Evolutionary conservation across 2,329 filamentous ascomycete genomes (phyloP), one percentile per base, ranked within the genome.

Genomic region (Apiospora sp.): DNA sequence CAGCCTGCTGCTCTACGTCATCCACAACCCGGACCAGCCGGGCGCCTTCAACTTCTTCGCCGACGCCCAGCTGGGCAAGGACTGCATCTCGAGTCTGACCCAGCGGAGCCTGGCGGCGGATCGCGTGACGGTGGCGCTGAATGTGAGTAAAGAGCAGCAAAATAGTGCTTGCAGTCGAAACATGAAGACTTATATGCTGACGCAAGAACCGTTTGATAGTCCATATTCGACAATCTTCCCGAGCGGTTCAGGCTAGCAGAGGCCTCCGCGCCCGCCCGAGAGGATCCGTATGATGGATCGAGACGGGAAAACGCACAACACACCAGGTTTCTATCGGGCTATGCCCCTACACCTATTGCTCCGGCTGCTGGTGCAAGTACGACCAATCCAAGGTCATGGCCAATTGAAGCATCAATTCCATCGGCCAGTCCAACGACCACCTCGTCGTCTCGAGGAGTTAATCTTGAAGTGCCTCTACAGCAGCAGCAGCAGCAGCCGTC

Each of bases 21-120:
- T 93, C 14, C 92, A 95, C 79, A 95, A 94, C 75, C 92, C 92
- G 0, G 89, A 92, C 73, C 93, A 92, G 77, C 84, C 88, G 3
- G 92, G 91, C 1, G 92, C 92, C 5, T 87, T 92, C 67, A 94
- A 96, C 73, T 92, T 98, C n/a, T 85, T 97, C 72, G 92, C 92
- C 68, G 95, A 98, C 82, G 95, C 94, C 48, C 67, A 70, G 49
- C 27, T 73, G 67, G 72, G 72, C 30, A 72, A 72, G 43, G 72
- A 73, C 27, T 69, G 70, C 49, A 73, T 73, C 19, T 71, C 72
- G 1, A 67, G 72, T 37, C 58, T 73, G 1, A 73, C 72, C 3
- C 70, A 73, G 68, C 67, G 68, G 61, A 73, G 72, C 48, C 70
- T 73, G 1, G 72, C 72, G 22, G 72, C 72, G 1, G 72, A 73